A percentile compares a stretch with the other conserved stretches of the same genome.
Conservation (phyloP, 352 stramenopile species). For the Globisporangium paddicum region DNA sequence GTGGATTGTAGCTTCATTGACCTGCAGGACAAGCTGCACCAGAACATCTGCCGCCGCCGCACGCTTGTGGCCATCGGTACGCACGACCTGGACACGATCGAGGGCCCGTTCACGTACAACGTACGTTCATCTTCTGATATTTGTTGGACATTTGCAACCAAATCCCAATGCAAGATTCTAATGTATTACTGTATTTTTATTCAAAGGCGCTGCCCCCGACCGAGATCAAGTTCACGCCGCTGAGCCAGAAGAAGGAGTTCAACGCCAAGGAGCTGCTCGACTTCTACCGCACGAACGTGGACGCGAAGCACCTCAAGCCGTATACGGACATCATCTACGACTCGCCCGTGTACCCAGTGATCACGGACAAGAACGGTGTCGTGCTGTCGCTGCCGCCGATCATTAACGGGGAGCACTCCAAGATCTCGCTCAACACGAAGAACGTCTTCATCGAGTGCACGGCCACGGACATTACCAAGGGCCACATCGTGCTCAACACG, state of each 20-base stretch:
- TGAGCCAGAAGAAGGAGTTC: slow-evolving; percentile 91
- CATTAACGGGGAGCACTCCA: slow-evolving; percentile 98
- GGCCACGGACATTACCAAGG: slow-evolving; percentile 99
- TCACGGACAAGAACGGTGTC: slow-evolving; percentile 94
- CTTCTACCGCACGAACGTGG: slow-evolving; percentile 93
- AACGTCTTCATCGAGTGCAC: slow-evolving; percentile 99
- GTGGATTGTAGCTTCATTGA: slow-evolving; percentile 94
- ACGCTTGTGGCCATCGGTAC: slow-evolving; percentile 99
- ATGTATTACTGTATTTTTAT: background rate
- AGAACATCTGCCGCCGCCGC: slow-evolving; percentile 98
- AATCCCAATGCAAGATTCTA: background rate
- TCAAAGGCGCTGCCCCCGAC: slow-evolving; percentile 87
- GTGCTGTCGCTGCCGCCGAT: slow-evolving; percentile 98
- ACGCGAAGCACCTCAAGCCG: slow-evolving; percentile 98
- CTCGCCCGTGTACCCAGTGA: slow-evolving; percentile 96
- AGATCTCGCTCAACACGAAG: slow-evolving; percentile 96
- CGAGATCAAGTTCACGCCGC: slow-evolving; percentile 96
- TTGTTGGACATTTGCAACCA: background rate
- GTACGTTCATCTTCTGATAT: slow-evolving; percentile 38
- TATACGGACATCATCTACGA: slow-evolving; percentile 99
- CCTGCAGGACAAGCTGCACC: slow-evolving; percentile 99
- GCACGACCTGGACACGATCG: slow-evolving; percentile 97
- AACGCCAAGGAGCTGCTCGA: slow-evolving; percentile 94
- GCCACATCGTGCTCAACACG: slow-evolving; percentile 99
- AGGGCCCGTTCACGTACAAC: slow-evolving; percentile 92